Conservation (phyloP, 345 rosid genomes). For the Linum lewisii region DNA sequence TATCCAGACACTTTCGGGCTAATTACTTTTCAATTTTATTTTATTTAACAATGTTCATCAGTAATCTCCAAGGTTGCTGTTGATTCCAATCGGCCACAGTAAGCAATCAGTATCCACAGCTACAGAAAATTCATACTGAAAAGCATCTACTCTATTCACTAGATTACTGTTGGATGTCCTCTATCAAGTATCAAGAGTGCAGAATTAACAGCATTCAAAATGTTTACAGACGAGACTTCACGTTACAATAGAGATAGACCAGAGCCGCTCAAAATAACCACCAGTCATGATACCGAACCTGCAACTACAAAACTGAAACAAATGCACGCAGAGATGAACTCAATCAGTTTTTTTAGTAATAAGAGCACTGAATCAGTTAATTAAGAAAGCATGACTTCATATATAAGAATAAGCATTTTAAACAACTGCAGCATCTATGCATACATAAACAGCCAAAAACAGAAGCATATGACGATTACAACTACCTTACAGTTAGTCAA, state of each 20-base stretch:
- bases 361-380: no score
- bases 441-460: no score
- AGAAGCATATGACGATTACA: slow-evolving; percentile 6
- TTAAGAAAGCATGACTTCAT: no score
- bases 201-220: no score
- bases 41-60: no score
- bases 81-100: no score
- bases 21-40: no score
- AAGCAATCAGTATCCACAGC: slow-evolving; percentile 15
- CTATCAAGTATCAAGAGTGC: slow-evolving; percentile 1
- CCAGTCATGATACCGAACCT: slow-evolving; percentile 48
- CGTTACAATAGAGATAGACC: slow-evolving; percentile 14
- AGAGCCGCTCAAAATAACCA: slow-evolving; percentile 27
- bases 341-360: not conserved
- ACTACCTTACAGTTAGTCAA: slow-evolving; percentile 29
- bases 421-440: not conserved
- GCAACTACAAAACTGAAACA: slow-evolving; percentile 19
- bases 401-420: no score
- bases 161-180: slow-evolving; percentile 11
- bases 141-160: slow-evolving; percentile 3
- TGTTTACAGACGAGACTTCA: slow-evolving; percentile 19
- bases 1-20: no score
- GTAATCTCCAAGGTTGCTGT: no score
- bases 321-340: not conserved
- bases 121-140: not conserved